A percentile compares a stretch with the other conserved stretches of the same genome.
Conservation (phyloP, 1,139 yeast genomes). For the Hansenula anomala region DNA sequence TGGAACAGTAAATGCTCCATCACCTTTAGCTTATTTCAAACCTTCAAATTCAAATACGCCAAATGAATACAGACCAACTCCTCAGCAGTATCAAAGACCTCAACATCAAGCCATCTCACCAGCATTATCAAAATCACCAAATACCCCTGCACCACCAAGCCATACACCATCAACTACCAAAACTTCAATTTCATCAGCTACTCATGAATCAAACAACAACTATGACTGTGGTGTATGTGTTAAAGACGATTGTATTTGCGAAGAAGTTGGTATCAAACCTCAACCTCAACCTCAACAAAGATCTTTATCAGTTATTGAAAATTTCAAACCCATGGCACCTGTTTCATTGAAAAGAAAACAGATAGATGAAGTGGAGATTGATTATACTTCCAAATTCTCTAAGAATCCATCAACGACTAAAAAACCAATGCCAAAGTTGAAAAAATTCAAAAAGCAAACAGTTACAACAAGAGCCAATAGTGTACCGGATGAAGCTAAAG, state of each 20-base stretch:
- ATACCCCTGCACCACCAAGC: conserved; percentile 9
- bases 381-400: conserved; percentile 48
- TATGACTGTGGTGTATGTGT: conserved; percentile 62
- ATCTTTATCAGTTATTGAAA: conserved; percentile 30
- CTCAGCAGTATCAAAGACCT: conserved; percentile 4
- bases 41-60: conserved; percentile 8
- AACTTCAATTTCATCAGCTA: conserved; percentile 7
- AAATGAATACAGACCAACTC: conserved; percentile 3
- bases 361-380: conserved; percentile 38
- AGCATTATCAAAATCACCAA: not conserved
- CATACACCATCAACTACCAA: conserved; percentile 16
- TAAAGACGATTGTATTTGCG: conserved; percentile 70
- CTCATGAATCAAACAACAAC: conserved; percentile 11
- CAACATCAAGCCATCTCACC: not conserved
- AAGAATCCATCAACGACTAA: conserved; percentile 10
- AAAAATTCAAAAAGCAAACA: conserved; percentile 16
- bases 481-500: conserved; percentile 14
- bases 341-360: conserved; percentile 45
- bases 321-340: conserved; percentile 55
- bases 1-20: conserved; percentile 19
- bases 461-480: conserved; percentile 6
- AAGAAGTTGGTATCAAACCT: conserved; percentile 50
- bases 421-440: conserved; percentile 22
- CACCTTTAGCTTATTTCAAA: conserved; percentile 21
- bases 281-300: conserved; percentile 5